Evolutionary conservation across 192 early-diverging fungal genomes (phyloP), one percentile per base, ranked within the genome.

Genomic region (Linnemannia exigua): DNA sequence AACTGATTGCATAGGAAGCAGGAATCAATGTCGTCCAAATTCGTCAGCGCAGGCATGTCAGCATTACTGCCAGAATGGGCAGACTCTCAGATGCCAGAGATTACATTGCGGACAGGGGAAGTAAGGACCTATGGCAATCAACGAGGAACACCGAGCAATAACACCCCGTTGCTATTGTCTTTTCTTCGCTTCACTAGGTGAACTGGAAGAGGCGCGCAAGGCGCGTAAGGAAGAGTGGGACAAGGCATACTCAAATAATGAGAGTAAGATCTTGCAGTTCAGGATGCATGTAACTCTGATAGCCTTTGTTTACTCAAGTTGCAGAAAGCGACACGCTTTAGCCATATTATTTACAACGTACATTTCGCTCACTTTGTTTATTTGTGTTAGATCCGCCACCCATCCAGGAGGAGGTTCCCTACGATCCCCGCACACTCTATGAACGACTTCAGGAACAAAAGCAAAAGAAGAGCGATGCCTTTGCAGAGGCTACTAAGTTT

Each of bases 371-470:
- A n/a, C n/a, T n/a, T n/a, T n/a, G 44, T 61, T 31, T 63, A 22
- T 69, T 5, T 37, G 25, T 37, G 7, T 16, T 69, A 87, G 88
- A 89, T 38, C 80, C 88, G 70, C 84, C 84, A 61, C 94, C 66
- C 81, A 83, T 87, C 16, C 31, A 74, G 31, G 84, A 88, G n/a
- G 79, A 87, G 38, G 87, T 76, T n/a, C 81, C 88, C 1, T 94
- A 94, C 76, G 95, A 95, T 71, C 92, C 95, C 36, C 92, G 95
- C 12, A 95, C 95, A 16, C 89, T 95, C 20, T 95, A 91, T 73
- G 95, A 95, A 79, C 91, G 91, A n/a, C 82, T 95, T 20, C 93
- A 94, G 76, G 95, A 94, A 76, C 94, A 95, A 77, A 91, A 90
- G 63, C 84, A 83, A 36, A 84, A 88, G 46, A 95, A 95, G 68